These are phyloP conservation scores for Penicillium canescens DNA, from an alignment of 495 filamentous ascomycete species.

Conservation along the genomic window DNA sequence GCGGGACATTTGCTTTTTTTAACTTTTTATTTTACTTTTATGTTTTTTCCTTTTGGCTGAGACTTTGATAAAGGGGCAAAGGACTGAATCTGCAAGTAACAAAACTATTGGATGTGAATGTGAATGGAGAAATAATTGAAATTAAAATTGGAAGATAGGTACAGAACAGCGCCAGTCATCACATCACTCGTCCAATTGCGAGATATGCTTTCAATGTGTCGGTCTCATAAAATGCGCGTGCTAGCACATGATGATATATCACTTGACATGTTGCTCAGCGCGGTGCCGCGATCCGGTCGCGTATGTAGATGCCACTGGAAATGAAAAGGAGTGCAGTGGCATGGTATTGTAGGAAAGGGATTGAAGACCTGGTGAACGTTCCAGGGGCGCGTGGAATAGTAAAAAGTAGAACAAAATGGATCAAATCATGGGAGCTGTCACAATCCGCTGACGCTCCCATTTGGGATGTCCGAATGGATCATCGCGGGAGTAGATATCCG, in stretches of 20 bases:
- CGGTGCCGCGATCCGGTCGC: conserved; percentile 29
- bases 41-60: no score
- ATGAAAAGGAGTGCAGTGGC: not conserved
- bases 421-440: conserved; percentile 24
- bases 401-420: not conserved
- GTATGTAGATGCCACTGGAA: not conserved
- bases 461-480: conserved; percentile 23
- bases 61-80: no score
- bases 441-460: conserved; percentile 21
- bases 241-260: not conserved
- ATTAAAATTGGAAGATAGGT: no score
- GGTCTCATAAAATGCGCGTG: no score
- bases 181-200: no score
- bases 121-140: no score
- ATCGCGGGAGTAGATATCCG: conserved; percentile 9
- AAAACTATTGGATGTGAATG: no score
- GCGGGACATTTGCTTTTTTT: no score
- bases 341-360: not conserved
- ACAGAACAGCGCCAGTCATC: no score
- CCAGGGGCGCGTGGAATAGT: not conserved
- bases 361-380: not conserved
- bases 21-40: no score
- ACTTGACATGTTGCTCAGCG: not conserved
- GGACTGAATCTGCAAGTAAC: no score
- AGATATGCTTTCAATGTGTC: no score